Conservation (phyloP, 2,329 filamentous ascomycete species). For the Pseudocercospora eumusae region DNA sequence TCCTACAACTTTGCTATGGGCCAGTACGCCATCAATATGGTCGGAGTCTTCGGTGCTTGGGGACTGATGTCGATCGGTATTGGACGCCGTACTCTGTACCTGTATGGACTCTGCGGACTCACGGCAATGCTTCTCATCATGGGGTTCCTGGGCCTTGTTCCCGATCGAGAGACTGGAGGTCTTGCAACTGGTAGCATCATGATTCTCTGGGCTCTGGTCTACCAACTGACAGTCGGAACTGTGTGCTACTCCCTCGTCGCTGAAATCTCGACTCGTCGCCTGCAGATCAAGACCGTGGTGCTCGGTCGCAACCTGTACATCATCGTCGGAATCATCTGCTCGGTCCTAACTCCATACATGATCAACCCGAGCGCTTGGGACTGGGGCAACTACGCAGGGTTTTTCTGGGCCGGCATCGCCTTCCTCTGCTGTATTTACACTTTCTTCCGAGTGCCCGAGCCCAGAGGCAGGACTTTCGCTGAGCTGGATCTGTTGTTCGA, state of each 20-base stretch:
- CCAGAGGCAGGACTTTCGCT: conserved; percentile 76
- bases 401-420: conserved; percentile 79
- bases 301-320: conserved; percentile 77
- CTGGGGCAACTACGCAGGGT: conserved; percentile 83
- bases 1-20: conserved; percentile 55
- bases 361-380: conserved; percentile 83
- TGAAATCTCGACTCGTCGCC: conserved; percentile 76
- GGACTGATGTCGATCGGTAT: conserved; percentile 72
- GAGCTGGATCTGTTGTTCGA: conserved; percentile 87
- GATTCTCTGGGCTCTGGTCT: conserved; percentile 77
- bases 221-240: conserved; percentile 84
- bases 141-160: conserved; percentile 78
- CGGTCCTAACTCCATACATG: conserved; percentile 88
- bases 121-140: conserved; percentile 77
- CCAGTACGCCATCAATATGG: conserved; percentile 68
- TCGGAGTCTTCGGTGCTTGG: conserved; percentile 80
- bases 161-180: conserved; percentile 61
- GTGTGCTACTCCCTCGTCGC: conserved; percentile 87
- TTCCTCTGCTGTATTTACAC: conserved; percentile 80
- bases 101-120: conserved; percentile 72
- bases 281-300: conserved; percentile 90
- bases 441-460: conserved; percentile 78
- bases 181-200: conserved; percentile 84
- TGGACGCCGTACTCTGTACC: conserved; percentile 73
- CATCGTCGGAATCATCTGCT: conserved; percentile 77